Conservation (phyloP, 139 green algal species). For the Ettlia oleoabundans region DNA sequence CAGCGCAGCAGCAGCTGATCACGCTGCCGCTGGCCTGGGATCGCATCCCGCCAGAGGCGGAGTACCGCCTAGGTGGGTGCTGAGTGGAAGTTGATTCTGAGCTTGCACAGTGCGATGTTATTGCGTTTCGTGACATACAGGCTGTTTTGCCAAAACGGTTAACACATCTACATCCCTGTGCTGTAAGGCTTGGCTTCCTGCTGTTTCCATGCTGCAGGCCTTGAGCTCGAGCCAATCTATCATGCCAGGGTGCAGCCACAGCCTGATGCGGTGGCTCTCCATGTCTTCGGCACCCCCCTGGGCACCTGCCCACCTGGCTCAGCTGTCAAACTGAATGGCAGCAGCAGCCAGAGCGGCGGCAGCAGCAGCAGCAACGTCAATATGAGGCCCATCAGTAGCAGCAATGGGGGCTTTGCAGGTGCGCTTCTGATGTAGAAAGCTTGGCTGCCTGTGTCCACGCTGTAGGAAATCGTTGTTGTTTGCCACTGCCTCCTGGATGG, state of each 20-base stretch:
- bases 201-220: background rate
- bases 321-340: background rate
- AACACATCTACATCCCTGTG: background rate
- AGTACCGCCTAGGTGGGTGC: slow-evolving; percentile 39
- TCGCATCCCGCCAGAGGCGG: slow-evolving; percentile 40
- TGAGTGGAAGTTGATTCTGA: no score
- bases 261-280: slow-evolving; percentile 21
- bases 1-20: slow-evolving; percentile 6
- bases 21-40: slow-evolving; percentile 52
- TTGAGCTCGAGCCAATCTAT: slow-evolving; percentile 31
- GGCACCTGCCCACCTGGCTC: slow-evolving; percentile 58
- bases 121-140: no score
- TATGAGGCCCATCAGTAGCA: background rate
- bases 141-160: no score
- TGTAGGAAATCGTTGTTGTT: no score
- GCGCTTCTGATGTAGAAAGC: background rate
- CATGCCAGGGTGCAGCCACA: slow-evolving; percentile 11
- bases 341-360: background rate
- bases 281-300: slow-evolving; percentile 53
- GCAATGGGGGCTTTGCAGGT: background rate
- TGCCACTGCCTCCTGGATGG: background rate
- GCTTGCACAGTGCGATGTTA: no score
- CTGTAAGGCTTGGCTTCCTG: background rate
- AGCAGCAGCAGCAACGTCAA: background rate
- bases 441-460: background rate